Percentiles rank a stretch among this genome's conserved stretches.
Evolutionary conservation across 2,329 filamentous ascomycete species (phyloP).

Genomic region (Epicoccum nigrum): DNA sequence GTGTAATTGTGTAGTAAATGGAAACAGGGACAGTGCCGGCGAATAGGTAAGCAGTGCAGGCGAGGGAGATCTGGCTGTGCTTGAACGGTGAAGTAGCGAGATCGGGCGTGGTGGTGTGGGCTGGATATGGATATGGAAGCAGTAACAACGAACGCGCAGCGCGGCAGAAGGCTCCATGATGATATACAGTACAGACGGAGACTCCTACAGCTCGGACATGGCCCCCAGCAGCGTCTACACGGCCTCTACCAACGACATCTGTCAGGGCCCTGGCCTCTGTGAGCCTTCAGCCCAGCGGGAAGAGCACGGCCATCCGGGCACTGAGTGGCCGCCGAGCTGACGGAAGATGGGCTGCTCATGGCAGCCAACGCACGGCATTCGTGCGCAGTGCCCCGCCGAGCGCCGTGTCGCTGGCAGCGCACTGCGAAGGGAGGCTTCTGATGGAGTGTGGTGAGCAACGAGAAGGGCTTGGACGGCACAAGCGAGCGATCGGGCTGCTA

Average conservation of each 20-base stretch:
- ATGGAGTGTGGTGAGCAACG: slow-evolving; percentile 43
- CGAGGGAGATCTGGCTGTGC: slow-evolving; percentile 9
- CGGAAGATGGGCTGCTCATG: slow-evolving; percentile 24
- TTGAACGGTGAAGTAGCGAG: slow-evolving; percentile 16
- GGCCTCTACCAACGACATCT: slow-evolving; percentile 26
- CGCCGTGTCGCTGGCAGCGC: slow-evolving; percentile 25
- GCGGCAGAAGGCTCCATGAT: slow-evolving; percentile 33
- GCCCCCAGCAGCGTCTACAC: slow-evolving; percentile 29
- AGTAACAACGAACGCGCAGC: slow-evolving; percentile 23
- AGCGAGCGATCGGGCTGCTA: slow-evolving; percentile 37
- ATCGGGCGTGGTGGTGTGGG: slow-evolving; percentile 5
- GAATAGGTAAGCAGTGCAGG: slow-evolving; percentile 18
- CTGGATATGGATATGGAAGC: slow-evolving; percentile 11
- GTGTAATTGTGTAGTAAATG: slow-evolving; percentile 24
- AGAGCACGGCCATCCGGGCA: slow-evolving; percentile 18
- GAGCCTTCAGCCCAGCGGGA: slow-evolving; percentile 25
- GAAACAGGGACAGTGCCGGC: slow-evolving; percentile 28
- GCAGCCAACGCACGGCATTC: slow-evolving; percentile 37
- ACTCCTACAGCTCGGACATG: slow-evolving; percentile 22
- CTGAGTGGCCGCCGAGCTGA: slow-evolving; percentile 29
- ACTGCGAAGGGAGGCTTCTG: slow-evolving; percentile 33
- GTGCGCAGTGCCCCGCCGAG: slow-evolving; percentile 33
- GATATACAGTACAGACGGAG: slow-evolving; percentile 26
- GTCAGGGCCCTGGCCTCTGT: slow-evolving; percentile 25
- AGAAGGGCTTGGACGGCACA: slow-evolving; percentile 6